These are phyloP conservation scores for Obba rivulosa DNA, from an alignment of 768 basidiomycete genomes.

Conservation along the genomic window DNA sequence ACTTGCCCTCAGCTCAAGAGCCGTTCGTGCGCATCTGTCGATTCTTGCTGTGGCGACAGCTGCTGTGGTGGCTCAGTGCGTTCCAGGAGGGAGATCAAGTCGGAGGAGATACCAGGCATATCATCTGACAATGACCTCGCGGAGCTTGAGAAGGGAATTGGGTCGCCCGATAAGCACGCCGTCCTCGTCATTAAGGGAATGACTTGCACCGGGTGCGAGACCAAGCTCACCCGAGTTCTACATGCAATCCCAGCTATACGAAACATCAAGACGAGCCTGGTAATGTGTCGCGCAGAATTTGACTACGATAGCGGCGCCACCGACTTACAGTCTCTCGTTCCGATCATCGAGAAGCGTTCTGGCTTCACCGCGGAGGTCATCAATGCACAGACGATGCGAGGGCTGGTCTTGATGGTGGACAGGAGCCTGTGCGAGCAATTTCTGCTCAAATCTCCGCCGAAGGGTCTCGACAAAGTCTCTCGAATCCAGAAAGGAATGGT, in stretches of 20 bases:
- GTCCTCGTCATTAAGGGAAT: slow-evolving; percentile 23
- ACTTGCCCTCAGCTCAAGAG: no score
- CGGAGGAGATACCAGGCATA: no score
- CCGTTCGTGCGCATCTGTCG: no score
- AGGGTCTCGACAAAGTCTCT: slow-evolving; percentile 13
- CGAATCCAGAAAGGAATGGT: slow-evolving; percentile 12
- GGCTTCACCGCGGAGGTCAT: slow-evolving; percentile 22
- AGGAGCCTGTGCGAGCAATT: slow-evolving; percentile 8
- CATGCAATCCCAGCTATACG: slow-evolving; percentile 12
- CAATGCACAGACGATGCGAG: slow-evolving; percentile 8
- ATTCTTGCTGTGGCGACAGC: slow-evolving; percentile 10
- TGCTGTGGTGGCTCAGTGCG: slow-evolving; percentile 6
- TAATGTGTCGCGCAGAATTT: slow-evolving; percentile 24
- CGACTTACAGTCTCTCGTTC: slow-evolving; percentile 16
- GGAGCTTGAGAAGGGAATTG: slow-evolving; percentile 3
- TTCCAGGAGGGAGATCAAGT: neutral
- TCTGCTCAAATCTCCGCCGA: slow-evolving; percentile 3
- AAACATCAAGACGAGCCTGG: slow-evolving; percentile 25
- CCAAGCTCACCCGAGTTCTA: slow-evolving; percentile 21
- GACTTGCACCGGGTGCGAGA: slow-evolving; percentile 28
- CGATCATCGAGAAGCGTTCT: slow-evolving; percentile 21
- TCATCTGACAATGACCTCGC: no score
- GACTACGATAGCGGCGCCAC: slow-evolving; percentile 17
- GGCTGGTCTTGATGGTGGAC: slow-evolving; percentile 12
- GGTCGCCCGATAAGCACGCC: slow-evolving; percentile 8